Percentiles rank a stretch among this genome's conserved stretches.
Evolutionary conservation across 179 eudicot genomes (phyloP).

Genomic region (Drosera spatulata): DNA sequence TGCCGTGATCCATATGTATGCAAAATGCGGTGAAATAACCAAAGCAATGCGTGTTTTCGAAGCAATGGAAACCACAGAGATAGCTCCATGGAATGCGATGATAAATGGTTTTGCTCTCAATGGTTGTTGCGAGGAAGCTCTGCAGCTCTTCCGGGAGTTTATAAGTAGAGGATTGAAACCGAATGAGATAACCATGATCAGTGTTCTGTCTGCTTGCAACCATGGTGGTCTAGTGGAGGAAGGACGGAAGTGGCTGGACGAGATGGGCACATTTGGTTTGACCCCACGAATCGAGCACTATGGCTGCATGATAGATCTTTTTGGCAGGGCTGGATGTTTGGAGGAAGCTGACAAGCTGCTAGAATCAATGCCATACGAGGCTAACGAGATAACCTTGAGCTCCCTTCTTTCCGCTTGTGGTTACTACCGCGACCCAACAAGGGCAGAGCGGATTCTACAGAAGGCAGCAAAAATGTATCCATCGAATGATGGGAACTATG

Average conservation of each 20-base stretch:
- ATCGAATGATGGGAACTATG: constrained; percentile 45
- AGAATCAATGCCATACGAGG: constrained; percentile 53
- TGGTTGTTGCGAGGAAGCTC: constrained; percentile 51
- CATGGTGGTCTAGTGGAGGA: constrained; percentile 73
- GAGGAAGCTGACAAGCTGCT: constrained; percentile 67
- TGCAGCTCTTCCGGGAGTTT: constrained; percentile 51
- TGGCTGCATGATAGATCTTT: constrained; percentile 64
- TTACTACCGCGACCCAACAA: constrained; percentile 31
- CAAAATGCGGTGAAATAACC: constrained; percentile 62
- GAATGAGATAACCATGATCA: constrained; percentile 54
- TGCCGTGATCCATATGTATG: constrained; percentile 63
- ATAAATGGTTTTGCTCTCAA: constrained; percentile 67
- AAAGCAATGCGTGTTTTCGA: constrained; percentile 49
- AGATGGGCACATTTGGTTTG: constrained; percentile 33
- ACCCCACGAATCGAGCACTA: constrained; percentile 59
- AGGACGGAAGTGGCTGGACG: constrained; percentile 51
- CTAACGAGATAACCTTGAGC: constrained; percentile 52
- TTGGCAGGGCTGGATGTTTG: constrained; percentile 57
- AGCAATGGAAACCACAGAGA: constrained; percentile 32
- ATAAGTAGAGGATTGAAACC: constrained; percentile 30
- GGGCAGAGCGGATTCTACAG: constrained; percentile 45
- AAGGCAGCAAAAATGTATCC: constrained; percentile 34
- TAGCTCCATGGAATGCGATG: constrained; percentile 70
- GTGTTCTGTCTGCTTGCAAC: constrained; percentile 70
- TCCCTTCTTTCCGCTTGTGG: constrained; percentile 69